A percentile compares a stretch with the other conserved stretches of the same genome.
Evolutionary conservation across 2,329 filamentous ascomycete species (phyloP).

Genomic region (Seiridium cupressi): DNA sequence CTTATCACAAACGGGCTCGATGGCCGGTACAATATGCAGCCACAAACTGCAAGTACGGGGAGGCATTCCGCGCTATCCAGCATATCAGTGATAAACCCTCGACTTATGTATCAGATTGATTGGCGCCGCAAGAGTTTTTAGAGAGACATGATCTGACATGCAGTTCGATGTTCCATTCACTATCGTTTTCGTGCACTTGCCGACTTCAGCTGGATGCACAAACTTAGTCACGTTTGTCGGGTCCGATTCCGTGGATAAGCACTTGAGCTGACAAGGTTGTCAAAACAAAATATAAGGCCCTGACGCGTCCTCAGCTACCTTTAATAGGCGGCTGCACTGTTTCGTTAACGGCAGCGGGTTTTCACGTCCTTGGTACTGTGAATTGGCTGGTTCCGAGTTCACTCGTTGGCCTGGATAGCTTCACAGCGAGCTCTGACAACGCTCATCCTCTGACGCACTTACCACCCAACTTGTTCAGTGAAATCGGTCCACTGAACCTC

Average conservation of each 20-base stretch:
- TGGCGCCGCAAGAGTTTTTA: not conserved
- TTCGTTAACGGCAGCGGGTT: not conserved
- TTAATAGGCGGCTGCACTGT: too few species aligned
- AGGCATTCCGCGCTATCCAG: not conserved
- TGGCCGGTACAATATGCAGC: not conserved
- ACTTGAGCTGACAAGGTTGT: slow-evolving; percentile 1
- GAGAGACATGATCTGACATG: slow-evolving; percentile 4
- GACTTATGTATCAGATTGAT: not conserved
- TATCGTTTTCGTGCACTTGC: not conserved
- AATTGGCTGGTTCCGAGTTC: too few species aligned
- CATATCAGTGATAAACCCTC: not conserved
- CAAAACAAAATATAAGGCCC: not conserved
- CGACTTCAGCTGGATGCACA: not conserved
- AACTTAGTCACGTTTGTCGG: not conserved
- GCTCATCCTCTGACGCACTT: too few species aligned
- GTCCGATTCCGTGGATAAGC: not conserved
- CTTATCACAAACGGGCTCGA: slow-evolving; percentile 1
- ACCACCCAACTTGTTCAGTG: too few species aligned
- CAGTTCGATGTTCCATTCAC: not conserved
- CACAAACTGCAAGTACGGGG: slow-evolving; percentile 1
- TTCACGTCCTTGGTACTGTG: not conserved
- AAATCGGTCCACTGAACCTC: not conserved
- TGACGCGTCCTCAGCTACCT: too few species aligned
- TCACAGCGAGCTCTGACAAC: too few species aligned
- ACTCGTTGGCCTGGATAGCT: too few species aligned